Percentiles rank a stretch among this genome's conserved stretches.
These are phyloP conservation scores for Phytopythium montanum DNA, from an alignment of 352 stramenopile genomes.

Conservation along the genomic window DNA sequence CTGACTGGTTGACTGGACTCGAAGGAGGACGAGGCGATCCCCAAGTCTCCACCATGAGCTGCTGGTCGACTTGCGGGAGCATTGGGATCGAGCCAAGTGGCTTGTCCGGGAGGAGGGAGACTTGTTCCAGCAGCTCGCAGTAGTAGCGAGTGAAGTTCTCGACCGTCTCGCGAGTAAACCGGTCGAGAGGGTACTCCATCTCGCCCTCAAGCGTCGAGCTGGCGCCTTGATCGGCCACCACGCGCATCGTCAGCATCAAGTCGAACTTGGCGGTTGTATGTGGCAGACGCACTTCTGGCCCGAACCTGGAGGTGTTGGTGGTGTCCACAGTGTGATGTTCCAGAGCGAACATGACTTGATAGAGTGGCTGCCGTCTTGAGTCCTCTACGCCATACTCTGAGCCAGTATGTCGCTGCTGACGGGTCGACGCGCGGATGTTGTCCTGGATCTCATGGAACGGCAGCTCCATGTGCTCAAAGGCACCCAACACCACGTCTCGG, in stretches of 20 bases:
- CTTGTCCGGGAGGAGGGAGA: constrained; percentile 13
- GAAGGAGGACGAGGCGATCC: constrained; percentile 5
- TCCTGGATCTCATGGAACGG: constrained; percentile 52
- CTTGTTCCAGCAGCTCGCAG: constrained; percentile 28
- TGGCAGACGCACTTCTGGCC: constrained; percentile 23
- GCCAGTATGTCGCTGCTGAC: background rate
- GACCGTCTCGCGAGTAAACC: constrained; percentile 30
- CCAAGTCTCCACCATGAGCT: constrained; percentile 25
- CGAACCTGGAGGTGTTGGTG: background rate
- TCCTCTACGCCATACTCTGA: constrained; percentile 2
- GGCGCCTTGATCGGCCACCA: background rate
- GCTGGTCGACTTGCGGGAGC: constrained; percentile 23
- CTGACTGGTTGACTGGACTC: background rate
- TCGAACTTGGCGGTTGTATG: constrained; percentile 51
- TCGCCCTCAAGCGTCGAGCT: constrained; percentile 34
- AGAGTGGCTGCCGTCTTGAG: constrained; percentile 11
- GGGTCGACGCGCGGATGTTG: constrained; percentile 22
- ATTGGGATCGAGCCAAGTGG: constrained; percentile 25
- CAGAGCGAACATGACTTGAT: constrained; percentile 60
- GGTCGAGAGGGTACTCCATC: constrained; percentile 35
- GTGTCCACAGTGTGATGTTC: constrained; percentile 9
- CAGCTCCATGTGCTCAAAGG: constrained; percentile 46
- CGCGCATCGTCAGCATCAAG: constrained; percentile 59
- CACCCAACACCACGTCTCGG: constrained; percentile 33
- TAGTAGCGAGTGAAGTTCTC: constrained; percentile 41